Evolutionary conservation across 1,139 yeast species (phyloP).

Genomic region (Debaryomyces fabryi): DNA sequence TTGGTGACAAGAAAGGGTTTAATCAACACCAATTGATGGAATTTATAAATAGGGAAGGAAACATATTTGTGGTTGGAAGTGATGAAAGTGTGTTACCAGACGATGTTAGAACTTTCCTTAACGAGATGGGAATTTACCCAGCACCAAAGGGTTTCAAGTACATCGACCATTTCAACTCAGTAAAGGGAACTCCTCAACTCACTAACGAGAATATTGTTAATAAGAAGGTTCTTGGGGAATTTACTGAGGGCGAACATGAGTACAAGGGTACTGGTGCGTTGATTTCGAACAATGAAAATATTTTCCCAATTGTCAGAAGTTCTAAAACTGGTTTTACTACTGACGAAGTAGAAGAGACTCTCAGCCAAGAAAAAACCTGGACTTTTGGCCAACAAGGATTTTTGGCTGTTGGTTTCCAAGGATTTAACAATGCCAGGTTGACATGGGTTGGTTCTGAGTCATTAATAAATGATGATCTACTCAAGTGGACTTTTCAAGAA

Average conservation of each 20-base stretch:
- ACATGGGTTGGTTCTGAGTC: constrained; percentile 76
- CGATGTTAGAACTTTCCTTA: constrained; percentile 64
- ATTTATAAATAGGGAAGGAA: constrained; percentile 70
- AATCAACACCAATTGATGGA: constrained; percentile 39
- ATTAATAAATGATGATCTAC: constrained; percentile 57
- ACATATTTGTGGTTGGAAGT: constrained; percentile 66
- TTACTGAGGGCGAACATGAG: constrained; percentile 15
- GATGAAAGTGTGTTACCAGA: constrained; percentile 54
- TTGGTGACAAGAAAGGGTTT: constrained; percentile 34
- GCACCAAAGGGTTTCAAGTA: constrained; percentile 74
- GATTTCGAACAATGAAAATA: constrained; percentile 53
- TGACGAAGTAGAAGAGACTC: constrained; percentile 36
- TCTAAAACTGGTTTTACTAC: constrained; percentile 68
- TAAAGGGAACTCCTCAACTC: constrained; percentile 28
- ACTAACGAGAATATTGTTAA: constrained; percentile 28
- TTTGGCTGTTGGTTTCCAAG: constrained; percentile 81
- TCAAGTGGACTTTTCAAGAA: constrained; percentile 78
- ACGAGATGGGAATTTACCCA: constrained; percentile 82
- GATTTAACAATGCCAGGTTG: constrained; percentile 75
- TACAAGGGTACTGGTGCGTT: constrained; percentile 48
- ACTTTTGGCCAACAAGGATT: constrained; percentile 81
- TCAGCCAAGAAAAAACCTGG: constrained; percentile 62
- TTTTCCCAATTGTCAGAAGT: constrained; percentile 74
- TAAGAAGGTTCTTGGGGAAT: constrained; percentile 24
- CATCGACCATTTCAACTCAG: constrained; percentile 63